Evolutionary conservation across 2,329 filamentous ascomycete species (phyloP).

Genomic region (Sclerotinia spermophila): DNA sequence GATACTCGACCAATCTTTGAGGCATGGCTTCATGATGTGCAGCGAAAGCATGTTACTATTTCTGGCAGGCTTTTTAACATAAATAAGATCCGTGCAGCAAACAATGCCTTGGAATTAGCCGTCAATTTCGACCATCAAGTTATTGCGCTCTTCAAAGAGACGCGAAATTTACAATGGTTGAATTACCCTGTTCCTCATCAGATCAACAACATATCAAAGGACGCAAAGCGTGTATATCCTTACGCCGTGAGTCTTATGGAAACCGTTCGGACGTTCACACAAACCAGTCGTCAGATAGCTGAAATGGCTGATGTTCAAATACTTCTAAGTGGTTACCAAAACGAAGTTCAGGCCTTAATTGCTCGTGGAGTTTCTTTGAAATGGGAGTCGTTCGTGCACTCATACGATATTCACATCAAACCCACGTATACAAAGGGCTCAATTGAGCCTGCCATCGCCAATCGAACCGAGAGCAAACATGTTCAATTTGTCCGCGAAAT

Average conservation of each 20-base stretch:
- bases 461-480: conserved; percentile 79
- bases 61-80: conserved; percentile 90
- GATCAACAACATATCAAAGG: conserved; percentile 93
- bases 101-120: conserved; percentile 79
- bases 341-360: conserved; percentile 80
- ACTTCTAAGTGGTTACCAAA: conserved; percentile 84
- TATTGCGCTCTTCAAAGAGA: conserved; percentile 98
- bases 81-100: conserved; percentile 80
- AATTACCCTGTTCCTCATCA: conserved; percentile 92
- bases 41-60: conserved; percentile 84
- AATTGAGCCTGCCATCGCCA: conserved; percentile 55
- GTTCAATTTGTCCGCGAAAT: conserved; percentile 96
- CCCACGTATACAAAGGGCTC: conserved; percentile 55
- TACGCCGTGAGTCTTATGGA: conserved; percentile 99
- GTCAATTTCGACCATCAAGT: conserved; percentile 98
- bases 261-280: conserved; percentile 88
- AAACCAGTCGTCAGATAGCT: conserved; percentile 79
- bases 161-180: conserved; percentile 91
- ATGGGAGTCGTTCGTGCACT: conserved; percentile 98
- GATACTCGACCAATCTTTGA: conserved; percentile 93
- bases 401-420: conserved; percentile 84
- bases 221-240: conserved; percentile 97
- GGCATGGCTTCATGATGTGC: conserved; percentile 89
- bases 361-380: conserved; percentile 83
- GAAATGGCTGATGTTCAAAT: conserved; percentile 85